A percentile compares a stretch with the other conserved stretches of the same genome.
phyloP scores from a whole-genome alignment of 208 protist species.

The Trypanosoma theileri region DNA sequence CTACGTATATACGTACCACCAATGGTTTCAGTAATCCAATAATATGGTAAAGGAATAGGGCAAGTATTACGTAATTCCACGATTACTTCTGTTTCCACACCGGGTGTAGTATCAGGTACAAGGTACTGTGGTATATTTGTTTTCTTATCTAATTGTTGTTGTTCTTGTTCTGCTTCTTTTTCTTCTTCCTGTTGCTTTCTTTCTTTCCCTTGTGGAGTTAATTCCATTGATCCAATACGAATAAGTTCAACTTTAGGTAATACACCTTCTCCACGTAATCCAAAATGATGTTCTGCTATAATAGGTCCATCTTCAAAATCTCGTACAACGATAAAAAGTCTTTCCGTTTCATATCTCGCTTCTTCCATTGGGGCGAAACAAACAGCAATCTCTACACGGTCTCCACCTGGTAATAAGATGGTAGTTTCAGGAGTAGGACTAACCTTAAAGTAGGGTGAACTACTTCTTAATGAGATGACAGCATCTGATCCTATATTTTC shows the following conservation, averaged over 20 bases:
- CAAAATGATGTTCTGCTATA: conserved; percentile 55
- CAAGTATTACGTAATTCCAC: conserved; percentile 68
- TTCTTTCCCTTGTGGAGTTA: conserved; percentile 12
- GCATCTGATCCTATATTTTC: conserved; percentile 81
- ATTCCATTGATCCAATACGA: conserved; percentile 42
- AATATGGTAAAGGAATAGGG: conserved; percentile 57
- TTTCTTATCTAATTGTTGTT: conserved; percentile 38
- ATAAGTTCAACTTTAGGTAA: conserved; percentile 68
- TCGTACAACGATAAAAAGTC: conserved; percentile 49
- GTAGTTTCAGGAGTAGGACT: conserved; percentile 28
- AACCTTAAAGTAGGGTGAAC: conserved; percentile 51
- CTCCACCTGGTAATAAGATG: conserved; percentile 38
- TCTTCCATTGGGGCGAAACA: conserved; percentile 64
- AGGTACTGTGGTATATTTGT: conserved; percentile 46
- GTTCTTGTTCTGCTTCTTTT: not conserved
- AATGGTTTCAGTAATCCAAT: conserved; percentile 40
- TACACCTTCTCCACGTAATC: conserved; percentile 53
- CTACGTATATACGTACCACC: not conserved
- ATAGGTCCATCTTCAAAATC: conserved; percentile 40
- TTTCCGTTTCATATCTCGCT: conserved; percentile 40
- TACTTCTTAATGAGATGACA: conserved; percentile 56
- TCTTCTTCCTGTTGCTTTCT: conserved; percentile 4
- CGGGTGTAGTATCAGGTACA: conserved; percentile 57
- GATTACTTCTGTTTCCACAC: conserved; percentile 41
- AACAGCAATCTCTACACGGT: conserved; percentile 44